Percentiles rank a stretch among this genome's conserved stretches.
Conservation (phyloP, 441 rosid species). For the Eutrema salsugineum region DNA sequence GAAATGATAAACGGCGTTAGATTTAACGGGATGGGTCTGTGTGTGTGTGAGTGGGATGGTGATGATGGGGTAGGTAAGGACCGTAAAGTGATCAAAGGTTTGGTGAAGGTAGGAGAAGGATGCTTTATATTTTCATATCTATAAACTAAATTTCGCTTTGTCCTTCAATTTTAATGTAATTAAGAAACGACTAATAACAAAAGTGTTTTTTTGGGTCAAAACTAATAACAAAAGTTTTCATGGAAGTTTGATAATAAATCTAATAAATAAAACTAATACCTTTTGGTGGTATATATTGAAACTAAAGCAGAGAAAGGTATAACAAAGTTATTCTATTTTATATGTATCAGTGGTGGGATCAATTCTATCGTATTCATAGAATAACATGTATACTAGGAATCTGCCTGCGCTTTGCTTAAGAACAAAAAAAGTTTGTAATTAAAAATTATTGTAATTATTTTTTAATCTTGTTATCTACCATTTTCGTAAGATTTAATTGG, state of each 20-base stretch:
- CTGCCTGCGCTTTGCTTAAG: background rate
- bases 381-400: background rate
- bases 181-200: background rate
- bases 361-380: background rate
- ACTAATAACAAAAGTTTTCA: background rate
- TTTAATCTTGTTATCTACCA: too few relatives aligned
- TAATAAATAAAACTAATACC: too few relatives aligned
- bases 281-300: too few relatives aligned
- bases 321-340: background rate
- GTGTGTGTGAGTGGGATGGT: constrained; percentile 5
- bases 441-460: too few relatives aligned
- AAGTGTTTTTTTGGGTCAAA: too few relatives aligned
- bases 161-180: background rate
- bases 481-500: too few relatives aligned
- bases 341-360: background rate
- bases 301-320: background rate
- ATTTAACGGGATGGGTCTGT: background rate
- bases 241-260: background rate
- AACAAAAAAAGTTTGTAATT: too few relatives aligned
- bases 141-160: background rate
- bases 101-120: constrained; percentile 17
- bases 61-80: constrained; percentile 28
- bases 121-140: background rate
- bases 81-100: constrained; percentile 13
- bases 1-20: constrained; percentile 14